Evolutionary conservation across 2,329 filamentous ascomycete species (phyloP), one percentile per base, ranked within the genome.

Genomic region (Canariomyces notabilis): DNA sequence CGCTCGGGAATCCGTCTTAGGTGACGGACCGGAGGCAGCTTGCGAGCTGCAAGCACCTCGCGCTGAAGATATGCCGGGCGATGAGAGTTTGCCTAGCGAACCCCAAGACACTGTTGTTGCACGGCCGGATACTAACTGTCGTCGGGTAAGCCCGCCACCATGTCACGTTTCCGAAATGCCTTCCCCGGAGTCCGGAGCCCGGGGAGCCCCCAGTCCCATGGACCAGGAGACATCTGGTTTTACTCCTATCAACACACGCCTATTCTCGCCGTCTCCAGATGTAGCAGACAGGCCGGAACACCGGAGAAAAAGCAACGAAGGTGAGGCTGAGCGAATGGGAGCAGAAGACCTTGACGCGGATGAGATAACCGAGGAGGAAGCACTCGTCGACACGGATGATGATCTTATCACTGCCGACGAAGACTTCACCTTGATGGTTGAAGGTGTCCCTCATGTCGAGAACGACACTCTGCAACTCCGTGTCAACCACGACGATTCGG

Each of bases 401-500:
- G n/a, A n/a, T n/a, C n/a, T n/a, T 3, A 44, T 43, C 19, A 35
- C 45, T 14, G 35, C 49, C 1, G 54, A 59, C 11, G 57, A 59
- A 12, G 56, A 57, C 32, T 23, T 48, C 19, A 51, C 45, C 9
- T 35, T 56, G 15, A 51, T 45, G 2, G 49, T 52, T 8, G 42
- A 48, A 29, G 26, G 14, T 2, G 37, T 42, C 1, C 46, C 48
- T 2, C 42, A 23, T 14, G 42, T 49, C 11, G 52, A 57, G 15
- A 58, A 59, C 19, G 58, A 57, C 9, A 61, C 55, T 29, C 48
- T 46, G 12, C 57, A 51, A 23, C 47, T 51, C n/a, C 48, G 52
- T 32, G 54, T 49, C 2, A 32, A 52, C 0, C 59, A 64, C 16
- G 60, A 62, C 1, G 64, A 66, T 37, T 65, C 63, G 1, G 63